Base-by-base conservation (phyloP, 495 filamentous ascomycete species). In the Thozetella sp. region DNA sequence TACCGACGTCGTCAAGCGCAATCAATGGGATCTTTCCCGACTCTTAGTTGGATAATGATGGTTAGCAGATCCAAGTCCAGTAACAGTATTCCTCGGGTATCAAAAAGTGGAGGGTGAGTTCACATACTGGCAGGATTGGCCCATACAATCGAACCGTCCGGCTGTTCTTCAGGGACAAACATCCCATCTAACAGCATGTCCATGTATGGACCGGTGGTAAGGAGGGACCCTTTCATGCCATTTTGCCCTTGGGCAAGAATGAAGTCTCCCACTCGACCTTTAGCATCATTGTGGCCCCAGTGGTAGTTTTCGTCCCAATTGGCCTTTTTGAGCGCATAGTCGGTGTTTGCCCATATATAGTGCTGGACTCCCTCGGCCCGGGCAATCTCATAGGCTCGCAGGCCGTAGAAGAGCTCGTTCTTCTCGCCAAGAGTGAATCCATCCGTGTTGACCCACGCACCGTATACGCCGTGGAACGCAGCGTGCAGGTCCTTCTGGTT, bases 371-470 rank as follows among this genome's bases (percentile, higher is more conserved):
- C 69, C 19, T 54, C 53, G 4, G 65, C 51, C 6, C 61, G 48
- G 0, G 77, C 76, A 22, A 80, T 69, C 45, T 80, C 77, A 55
- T 71, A 80, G 22, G 68, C 67, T 2, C 77, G 67, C 27, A 75
- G 72, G 15, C 68, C 77, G 62, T 70, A 80, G 61, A 64, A 80
- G 17, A 72, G 55, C 48, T 80, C 77, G 15, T 51, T 63, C 55
- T 76, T 70, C 54, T 76, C 70, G 13, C 77, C 77, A 22, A 71
- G 58, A 12, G 64, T 67, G 53, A 73, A 75, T 22, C 74, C 67
- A 54, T 79, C 70, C 0, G 66, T 66, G 53, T 80, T 80, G 12
- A 77, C 72, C 53, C 68, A 79, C 15, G 73, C 72, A 56, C 59
- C 63, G 54, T 74, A 64, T 9, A 68, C 63, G 51, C 63, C 65